Base-by-base conservation (phyloP, 2,329 filamentous ascomycete genomes). In the Peltaster fructicola region DNA sequence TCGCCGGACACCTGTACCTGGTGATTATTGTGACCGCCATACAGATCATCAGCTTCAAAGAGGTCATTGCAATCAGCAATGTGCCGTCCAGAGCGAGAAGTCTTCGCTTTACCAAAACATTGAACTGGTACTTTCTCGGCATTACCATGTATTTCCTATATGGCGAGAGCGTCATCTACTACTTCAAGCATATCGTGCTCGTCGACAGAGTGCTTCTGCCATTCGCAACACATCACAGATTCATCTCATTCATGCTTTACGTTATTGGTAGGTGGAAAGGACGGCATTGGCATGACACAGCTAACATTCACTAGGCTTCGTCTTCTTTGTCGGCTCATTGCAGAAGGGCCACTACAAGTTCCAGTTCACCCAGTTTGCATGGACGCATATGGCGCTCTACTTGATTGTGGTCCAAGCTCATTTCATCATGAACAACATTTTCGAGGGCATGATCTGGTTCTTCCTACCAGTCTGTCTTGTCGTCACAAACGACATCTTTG, bases 391-490 rank as follows among this genome's bases (percentile, higher is more conserved):
- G 84, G 88, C 90, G 4, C 68, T 98, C 11, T 95, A 91, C 60
- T 64, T 98, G 44, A 93, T 98, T 43, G 85, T 95, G 18, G 84
- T 92, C 5, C 84, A 98, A 54, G 84, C 88, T 8, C 88, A 98
- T 52, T 98, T 98, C 52, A 81, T 95, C 57, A 95, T 98, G 80
- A 98, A 98, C 65, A 98, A 98, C 54, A 77, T 98, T 37, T 90
- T 98, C 42, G 88, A 98, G 57, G 88, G 88, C 57, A 82, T 98
- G 78, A 91, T 98, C 50, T 98, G 88, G 88, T 95, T 98, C 63
- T 93, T 95, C 65, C 58, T 98, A 21, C 88, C 88, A 6, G 84
- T 81, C 6, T 75, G 81, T 26, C 68, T 98, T 41, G 88, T 98
- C 50, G 92, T 98, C 48, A 93, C 80, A 35, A 98, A 98, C 53